A percentile compares a stretch with the other conserved stretches of the same genome.
Evolutionary conservation across 2,329 filamentous ascomycete genomes (phyloP).

Genomic region (Hypoxylon rubiginosum): DNA sequence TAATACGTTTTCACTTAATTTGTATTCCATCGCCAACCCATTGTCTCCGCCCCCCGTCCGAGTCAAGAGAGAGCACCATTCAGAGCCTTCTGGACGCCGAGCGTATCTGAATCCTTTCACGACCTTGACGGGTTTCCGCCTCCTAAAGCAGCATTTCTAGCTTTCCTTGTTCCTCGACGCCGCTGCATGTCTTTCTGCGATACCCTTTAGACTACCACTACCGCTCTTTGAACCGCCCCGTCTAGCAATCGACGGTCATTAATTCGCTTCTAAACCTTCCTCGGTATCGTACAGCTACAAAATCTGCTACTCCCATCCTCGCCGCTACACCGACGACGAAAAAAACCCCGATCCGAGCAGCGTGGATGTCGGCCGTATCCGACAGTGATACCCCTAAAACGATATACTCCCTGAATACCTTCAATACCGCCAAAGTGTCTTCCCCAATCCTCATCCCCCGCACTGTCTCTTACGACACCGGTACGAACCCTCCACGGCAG

Average conservation of each 20-base stretch:
- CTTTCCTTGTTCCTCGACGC: slow-evolving; percentile 27
- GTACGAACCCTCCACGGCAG: slow-evolving; percentile 76
- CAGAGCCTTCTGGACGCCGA: slow-evolving; percentile 25
- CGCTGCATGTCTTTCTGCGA: slow-evolving; percentile 32
- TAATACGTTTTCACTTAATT: slow-evolving; percentile 42
- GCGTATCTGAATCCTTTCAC: slow-evolving; percentile 19
- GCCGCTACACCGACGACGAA: slow-evolving; percentile 11
- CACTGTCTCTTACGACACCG: slow-evolving; percentile 91
- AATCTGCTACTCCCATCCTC: slow-evolving; percentile 8
- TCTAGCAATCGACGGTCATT: slow-evolving; percentile 13
- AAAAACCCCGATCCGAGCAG: slow-evolving; percentile 16
- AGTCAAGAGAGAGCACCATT: slow-evolving; percentile 22
- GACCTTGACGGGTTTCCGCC: slow-evolving; percentile 23
- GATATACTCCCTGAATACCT: slow-evolving; percentile 70
- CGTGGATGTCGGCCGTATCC: slow-evolving; percentile 42
- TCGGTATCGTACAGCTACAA: slow-evolving; percentile 14
- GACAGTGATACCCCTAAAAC: slow-evolving; percentile 39
- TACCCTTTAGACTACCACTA: slow-evolving; percentile 37
- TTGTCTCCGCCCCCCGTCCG: slow-evolving; percentile 12
- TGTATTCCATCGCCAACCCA: slow-evolving; percentile 36
- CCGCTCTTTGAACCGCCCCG: slow-evolving; percentile 1
- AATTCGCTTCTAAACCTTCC: slow-evolving; percentile 5
- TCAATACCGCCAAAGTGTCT: slow-evolving; percentile 96
- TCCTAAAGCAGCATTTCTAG: slow-evolving; percentile 37
- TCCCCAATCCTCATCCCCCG: slow-evolving; percentile 87